Evolutionary conservation across 768 basidiomycete genomes (phyloP), one percentile per base, ranked within the genome.

Genomic region (Leccinum subtestaceum): DNA sequence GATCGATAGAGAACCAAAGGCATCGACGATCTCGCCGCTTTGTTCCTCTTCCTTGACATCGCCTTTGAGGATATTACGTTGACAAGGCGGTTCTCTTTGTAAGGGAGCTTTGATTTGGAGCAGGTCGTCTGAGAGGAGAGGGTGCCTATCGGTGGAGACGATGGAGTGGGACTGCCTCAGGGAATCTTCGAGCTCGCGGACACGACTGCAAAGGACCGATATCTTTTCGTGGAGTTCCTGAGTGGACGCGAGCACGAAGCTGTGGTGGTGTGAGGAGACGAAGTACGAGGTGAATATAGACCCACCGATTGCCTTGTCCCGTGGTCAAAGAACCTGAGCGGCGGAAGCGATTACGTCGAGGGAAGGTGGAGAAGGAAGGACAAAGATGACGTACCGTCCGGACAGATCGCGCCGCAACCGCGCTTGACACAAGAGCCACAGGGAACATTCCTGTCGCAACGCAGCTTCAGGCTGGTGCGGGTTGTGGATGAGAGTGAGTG

Each of bases 141-240:
- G 85, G 59, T 93, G 90, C 9, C 71, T 74, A 7, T 89, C 87
- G 13, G 74, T 59, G 1, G 89, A 83, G 17, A 87, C 70, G 51
- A 80, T 80, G 6, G 78, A 71, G 63, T 93, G 88, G 0, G 86
- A 81, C 2, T 75, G 66, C 27, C 87, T 80, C 27, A 93, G 74
- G 9, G 76, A 84, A 64, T 92, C 90, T 66, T 93, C 90, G 21
- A 93, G 80, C 53, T 91, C 85, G 57, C 90, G 83, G 23, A 91
- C 85, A 47, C 90, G 88, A 60, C 75, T 83, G 29, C 85, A 83
- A 5, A 92, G 81, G 66, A 89, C 85, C 19, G 82, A 76, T 55
- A 92, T 91, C 72, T 92, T 91, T 72, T 91, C 89, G 66, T 92
- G 90, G 1, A 92, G 77, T 63, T 91, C 89, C 70, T 87, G 86